Evolutionary conservation across 352 stramenopile genomes (phyloP).

Genomic region (Phytophthora quininea): DNA sequence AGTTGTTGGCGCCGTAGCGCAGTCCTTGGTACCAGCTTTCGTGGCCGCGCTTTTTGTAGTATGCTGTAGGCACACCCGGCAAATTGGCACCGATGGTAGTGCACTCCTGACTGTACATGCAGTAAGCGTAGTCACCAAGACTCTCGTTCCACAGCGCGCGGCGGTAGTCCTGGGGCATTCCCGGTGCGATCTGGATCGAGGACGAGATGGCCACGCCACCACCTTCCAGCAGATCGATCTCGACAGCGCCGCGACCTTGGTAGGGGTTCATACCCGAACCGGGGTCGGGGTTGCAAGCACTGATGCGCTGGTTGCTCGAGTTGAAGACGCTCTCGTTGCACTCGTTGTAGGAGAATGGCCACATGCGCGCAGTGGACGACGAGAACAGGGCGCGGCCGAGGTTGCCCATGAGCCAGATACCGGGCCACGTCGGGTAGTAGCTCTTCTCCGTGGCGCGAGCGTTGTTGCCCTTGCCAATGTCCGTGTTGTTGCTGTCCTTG

Average conservation of each 20-base stretch:
- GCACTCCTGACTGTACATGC: conserved; percentile 52
- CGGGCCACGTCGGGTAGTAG: conserved; percentile 91
- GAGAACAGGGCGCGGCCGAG: conserved; percentile 95
- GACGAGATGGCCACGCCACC: conserved; percentile 69
- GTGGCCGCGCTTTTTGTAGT: conserved; percentile 47
- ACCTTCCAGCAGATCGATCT: conserved; percentile 96
- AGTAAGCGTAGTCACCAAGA: conserved; percentile 37
- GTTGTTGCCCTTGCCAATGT: conserved; percentile 78
- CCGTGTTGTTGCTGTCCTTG: conserved; percentile 66
- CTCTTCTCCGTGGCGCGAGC: conserved; percentile 34
- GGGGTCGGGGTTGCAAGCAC: conserved; percentile 89
- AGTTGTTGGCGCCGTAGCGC: conserved; percentile 65
- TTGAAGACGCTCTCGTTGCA: conserved; percentile 90
- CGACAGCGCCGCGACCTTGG: conserved; percentile 90
- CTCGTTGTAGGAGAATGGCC: conserved; percentile 95
- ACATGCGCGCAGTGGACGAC: conserved; percentile 92
- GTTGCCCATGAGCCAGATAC: conserved; percentile 96
- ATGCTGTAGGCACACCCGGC: conserved; percentile 51
- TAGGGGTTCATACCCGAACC: conserved; percentile 92
- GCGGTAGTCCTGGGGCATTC: conserved; percentile 60
- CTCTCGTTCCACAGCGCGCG: conserved; percentile 39
- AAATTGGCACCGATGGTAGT: conserved; percentile 57
- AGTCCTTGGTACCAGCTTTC: conserved; percentile 64
- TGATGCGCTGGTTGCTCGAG: conserved; percentile 76
- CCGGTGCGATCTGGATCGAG: conserved; percentile 77